A percentile compares a stretch with the other conserved stretches of the same genome.
Conservation (phyloP, 225 moss, liverwort and hornwort species). For the Neckera pumila region DNA sequence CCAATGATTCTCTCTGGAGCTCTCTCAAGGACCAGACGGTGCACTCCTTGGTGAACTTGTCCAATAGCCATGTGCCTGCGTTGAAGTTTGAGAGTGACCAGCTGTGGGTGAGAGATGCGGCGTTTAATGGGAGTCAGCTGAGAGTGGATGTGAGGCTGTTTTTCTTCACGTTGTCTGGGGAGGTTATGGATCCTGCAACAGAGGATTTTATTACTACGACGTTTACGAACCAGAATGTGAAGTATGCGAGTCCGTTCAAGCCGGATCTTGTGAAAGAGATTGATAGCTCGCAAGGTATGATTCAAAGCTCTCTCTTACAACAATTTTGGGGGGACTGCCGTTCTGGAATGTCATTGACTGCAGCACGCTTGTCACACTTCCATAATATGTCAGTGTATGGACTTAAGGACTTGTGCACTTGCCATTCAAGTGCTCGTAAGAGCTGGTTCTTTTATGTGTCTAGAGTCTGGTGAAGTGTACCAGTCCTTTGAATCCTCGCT, state of each 20-base stretch:
- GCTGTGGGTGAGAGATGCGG: conserved; percentile 13
- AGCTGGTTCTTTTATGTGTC: no score
- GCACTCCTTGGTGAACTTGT: not conserved
- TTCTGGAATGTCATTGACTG: not conserved
- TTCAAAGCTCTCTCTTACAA: not conserved
- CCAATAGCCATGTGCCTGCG: not conserved
- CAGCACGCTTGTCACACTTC: not conserved
- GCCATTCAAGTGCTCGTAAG: not conserved
- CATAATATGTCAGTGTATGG: not conserved
- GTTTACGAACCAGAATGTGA: not conserved
- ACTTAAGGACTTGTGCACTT: not conserved
- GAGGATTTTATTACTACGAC: not conserved
- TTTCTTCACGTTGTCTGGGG: conserved; percentile 9
- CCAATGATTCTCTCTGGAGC: not conserved
- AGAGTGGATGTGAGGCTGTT: not conserved
- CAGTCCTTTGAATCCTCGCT: no score
- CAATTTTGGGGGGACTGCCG: not conserved
- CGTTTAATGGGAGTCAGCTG: not conserved
- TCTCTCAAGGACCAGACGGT: conserved; percentile 4
- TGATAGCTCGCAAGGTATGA: not conserved
- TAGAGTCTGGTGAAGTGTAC: no score
- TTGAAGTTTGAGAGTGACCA: not conserved
- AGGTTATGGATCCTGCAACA: not conserved
- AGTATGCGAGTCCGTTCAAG: not conserved
- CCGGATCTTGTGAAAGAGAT: conserved; percentile 2